A percentile compares a stretch with the other conserved stretches of the same genome.
Evolutionary conservation across 1,139 yeast genomes (phyloP).

Genomic region (Yamadazyma membranifaciens): DNA sequence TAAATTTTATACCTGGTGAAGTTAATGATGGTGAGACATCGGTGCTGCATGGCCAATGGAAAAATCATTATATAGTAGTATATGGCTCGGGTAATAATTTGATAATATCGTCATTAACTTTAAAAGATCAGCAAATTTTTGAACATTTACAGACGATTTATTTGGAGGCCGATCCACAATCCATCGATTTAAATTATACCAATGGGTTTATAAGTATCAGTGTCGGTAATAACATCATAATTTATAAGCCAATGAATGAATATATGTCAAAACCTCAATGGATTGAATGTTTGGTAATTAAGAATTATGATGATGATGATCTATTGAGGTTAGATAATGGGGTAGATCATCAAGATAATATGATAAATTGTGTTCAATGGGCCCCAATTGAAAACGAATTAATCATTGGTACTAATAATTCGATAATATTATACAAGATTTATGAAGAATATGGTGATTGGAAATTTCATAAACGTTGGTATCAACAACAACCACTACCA

Average conservation of each 20-base stretch:
- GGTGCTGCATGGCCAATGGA: slow-evolving; percentile 68
- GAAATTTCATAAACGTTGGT: slow-evolving; percentile 49
- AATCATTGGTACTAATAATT: slow-evolving; percentile 54
- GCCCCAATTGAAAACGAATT: slow-evolving; percentile 58
- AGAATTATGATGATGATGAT: neutral
- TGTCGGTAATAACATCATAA: slow-evolving; percentile 26
- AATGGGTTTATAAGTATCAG: slow-evolving; percentile 60
- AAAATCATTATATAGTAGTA: slow-evolving; percentile 59
- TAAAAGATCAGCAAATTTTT: slow-evolving; percentile 11
- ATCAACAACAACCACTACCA: slow-evolving; percentile 53
- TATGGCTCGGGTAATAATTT: slow-evolving; percentile 90
- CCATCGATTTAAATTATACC: slow-evolving; percentile 58
- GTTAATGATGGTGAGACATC: slow-evolving; percentile 61
- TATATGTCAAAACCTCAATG: slow-evolving; percentile 48
- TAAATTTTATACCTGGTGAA: slow-evolving; percentile 81
- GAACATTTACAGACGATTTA: slow-evolving; percentile 72
- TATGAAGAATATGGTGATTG: slow-evolving; percentile 44
- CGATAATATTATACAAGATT: slow-evolving; percentile 54
- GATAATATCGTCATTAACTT: slow-evolving; percentile 32
- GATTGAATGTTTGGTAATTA: slow-evolving; percentile 30
- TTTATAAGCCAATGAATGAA: slow-evolving; percentile 47
- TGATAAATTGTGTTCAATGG: slow-evolving; percentile 63
- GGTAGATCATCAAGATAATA: slow-evolving; percentile 22
- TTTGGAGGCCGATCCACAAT: slow-evolving; percentile 61
- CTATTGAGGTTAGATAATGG: slow-evolving; percentile 2